A percentile compares a stretch with the other conserved stretches of the same genome.
These are phyloP conservation scores for Dendryphion nanum DNA, from an alignment of 2,329 filamentous ascomycete genomes.

Conservation along the genomic window DNA sequence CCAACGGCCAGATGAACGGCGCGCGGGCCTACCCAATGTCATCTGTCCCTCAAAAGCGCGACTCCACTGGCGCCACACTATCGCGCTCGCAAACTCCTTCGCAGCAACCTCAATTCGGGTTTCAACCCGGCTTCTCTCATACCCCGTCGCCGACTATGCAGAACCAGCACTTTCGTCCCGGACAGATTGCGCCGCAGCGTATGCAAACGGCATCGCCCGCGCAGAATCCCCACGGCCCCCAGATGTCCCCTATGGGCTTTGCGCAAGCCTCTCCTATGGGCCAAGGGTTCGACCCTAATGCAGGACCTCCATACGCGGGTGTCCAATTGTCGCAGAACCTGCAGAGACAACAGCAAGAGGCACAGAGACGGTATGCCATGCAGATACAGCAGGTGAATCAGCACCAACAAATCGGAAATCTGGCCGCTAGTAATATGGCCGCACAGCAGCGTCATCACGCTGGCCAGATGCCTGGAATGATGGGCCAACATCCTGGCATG, in stretches of 20 bases:
- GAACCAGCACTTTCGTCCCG: constrained; percentile 69
- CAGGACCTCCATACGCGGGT: constrained; percentile 45
- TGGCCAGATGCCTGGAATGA: constrained; percentile 37
- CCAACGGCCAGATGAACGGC: constrained; percentile 59
- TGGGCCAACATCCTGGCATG: constrained; percentile 35
- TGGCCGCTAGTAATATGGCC: constrained; percentile 39
- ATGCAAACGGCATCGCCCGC: constrained; percentile 78
- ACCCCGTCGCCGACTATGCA: constrained; percentile 92
- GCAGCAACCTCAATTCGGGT: constrained; percentile 63
- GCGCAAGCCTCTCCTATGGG: constrained; percentile 36
- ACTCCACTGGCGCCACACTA: constrained; percentile 80
- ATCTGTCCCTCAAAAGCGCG: constrained; percentile 90
- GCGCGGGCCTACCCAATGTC: constrained; percentile 83
- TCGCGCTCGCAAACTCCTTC: constrained; percentile 93
- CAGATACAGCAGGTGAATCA: constrained; percentile 62
- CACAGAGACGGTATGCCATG: constrained; percentile 82
- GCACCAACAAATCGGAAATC: constrained; percentile 60
- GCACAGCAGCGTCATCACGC: constrained; percentile 35
- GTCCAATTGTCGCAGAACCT: constrained; percentile 53
- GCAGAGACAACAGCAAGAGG: constrained; percentile 54
- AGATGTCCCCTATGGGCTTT: constrained; percentile 41
- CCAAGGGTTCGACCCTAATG: constrained; percentile 41
- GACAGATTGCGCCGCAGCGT: constrained; percentile 53
- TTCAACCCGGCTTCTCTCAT: constrained; percentile 69
- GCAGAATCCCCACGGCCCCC: constrained; percentile 61